These are phyloP conservation scores for Hygrophoropsis aurantiaca DNA, from an alignment of 768 basidiomycete genomes.

Conservation along the genomic window DNA sequence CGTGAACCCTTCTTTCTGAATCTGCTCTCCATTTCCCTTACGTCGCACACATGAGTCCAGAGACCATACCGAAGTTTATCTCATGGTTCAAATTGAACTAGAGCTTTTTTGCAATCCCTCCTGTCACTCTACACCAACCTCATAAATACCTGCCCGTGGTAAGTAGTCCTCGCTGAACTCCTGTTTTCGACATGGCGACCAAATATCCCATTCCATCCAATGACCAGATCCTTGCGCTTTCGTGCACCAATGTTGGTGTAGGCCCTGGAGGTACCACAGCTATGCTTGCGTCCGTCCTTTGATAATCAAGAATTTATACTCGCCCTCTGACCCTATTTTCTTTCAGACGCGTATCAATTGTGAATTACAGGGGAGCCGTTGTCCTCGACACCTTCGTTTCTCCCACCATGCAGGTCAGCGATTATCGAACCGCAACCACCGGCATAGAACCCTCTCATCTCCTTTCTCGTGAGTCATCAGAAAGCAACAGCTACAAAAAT, in stretches of 20 bases:
- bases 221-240: constrained; percentile 57
- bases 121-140: too few species aligned
- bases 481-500: neutral
- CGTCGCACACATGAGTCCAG: too few species aligned
- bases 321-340: too few species aligned
- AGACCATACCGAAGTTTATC: too few species aligned
- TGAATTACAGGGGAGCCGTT: constrained; percentile 56
- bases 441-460: constrained; percentile 47
- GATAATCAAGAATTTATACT: constrained; percentile 2
- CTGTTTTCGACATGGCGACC: constrained; percentile 24
- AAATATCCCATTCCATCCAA: constrained; percentile 32
- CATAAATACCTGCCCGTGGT: too few species aligned
- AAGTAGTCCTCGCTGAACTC: constrained; percentile 13
- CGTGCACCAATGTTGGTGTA: constrained; percentile 73
- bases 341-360: constrained; percentile 50
- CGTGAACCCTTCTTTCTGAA: too few species aligned
- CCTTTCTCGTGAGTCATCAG: constrained; percentile 32
- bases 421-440: constrained; percentile 70
- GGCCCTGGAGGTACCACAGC: constrained; percentile 80
- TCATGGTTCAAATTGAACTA: too few species aligned
- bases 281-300: constrained; percentile 70
- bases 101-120: too few species aligned
- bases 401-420: constrained; percentile 68
- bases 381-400: constrained; percentile 65
- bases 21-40: too few species aligned